Evolutionary conservation across 2,329 filamentous ascomycete species (phyloP), one percentile per base, ranked within the genome.

Genomic region (Simplicillium sp.): DNA sequence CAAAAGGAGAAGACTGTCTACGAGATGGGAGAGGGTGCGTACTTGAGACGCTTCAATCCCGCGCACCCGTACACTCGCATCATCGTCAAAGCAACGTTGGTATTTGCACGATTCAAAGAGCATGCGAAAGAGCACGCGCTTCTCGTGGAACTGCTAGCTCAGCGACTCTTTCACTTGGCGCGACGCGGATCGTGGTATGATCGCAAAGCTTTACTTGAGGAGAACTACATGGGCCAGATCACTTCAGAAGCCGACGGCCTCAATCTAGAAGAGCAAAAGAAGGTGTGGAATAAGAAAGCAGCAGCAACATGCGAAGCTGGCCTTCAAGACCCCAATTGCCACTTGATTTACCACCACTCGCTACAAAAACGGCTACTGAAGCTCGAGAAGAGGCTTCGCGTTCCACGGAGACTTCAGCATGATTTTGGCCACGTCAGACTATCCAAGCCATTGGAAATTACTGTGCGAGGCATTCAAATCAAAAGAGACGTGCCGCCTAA

Each of bases 1-100:
- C 67, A 69, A 12, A 94, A 88, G 57, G 87, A 94, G 60, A 77
- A 83, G 11, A 74, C 69, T 8, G 66, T 87, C 0, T 94, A 92
- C 50, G 82, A 87, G 45, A 84, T 75, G 44, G 84, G 87, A 6
- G 90, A 97, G 61, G 87, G 87, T 2, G 84, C 82, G 1, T 98
- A 98, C 55, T 67, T 98, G 2, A 80, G 89, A 35, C 81, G 89
- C 1, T 89, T 98, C 49, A 94, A 84, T 2, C 87, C 90, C 1
- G 89, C 84, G 0, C 94, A 94, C 74, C 83, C 94, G 0, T 96
- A 95, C 52, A 97, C 92, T 0, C 76, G 92, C 11, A 88, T 98
- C 44, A 73, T 95, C 3, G 88, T 96, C 62, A 97, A 97, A 59
- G 84, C 84, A 3, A 77, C 84, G 0, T 76, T 81, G 42, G 80